Evolutionary conservation across 148 eudicot species (phyloP).

Genomic region (Camellia lanceoleosa): DNA sequence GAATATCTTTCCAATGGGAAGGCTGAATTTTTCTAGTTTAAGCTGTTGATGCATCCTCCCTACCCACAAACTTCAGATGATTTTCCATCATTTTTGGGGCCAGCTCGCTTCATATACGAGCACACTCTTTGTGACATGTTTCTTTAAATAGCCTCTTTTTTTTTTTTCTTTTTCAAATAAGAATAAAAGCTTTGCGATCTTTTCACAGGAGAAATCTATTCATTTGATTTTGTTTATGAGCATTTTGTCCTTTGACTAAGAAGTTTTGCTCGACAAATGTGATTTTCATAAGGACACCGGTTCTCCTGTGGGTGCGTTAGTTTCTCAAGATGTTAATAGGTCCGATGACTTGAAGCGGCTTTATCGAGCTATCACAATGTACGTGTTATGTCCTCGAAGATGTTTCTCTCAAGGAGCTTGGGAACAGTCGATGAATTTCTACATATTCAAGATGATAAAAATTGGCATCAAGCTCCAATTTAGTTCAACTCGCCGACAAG

Average conservation of each 20-base stretch:
- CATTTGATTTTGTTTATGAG: neutral
- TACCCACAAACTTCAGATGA: too few species aligned
- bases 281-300: constrained; percentile 37
- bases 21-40: too few species aligned
- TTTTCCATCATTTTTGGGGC: too few species aligned
- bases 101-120: too few species aligned
- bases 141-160: too few species aligned
- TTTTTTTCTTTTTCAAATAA: too few species aligned
- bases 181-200: neutral
- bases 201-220: neutral
- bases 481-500: constrained; percentile 15
- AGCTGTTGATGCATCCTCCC: too few species aligned
- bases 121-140: too few species aligned
- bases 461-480: constrained; percentile 12
- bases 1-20: too few species aligned
- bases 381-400: constrained; percentile 15
- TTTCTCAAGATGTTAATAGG: constrained; percentile 21
- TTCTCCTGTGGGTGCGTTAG: constrained; percentile 18
- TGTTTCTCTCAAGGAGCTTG: constrained; percentile 39
- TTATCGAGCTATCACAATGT: constrained; percentile 18
- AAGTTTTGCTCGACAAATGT: constrained; percentile 6
- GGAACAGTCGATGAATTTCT: constrained; percentile 26
- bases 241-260: constrained; percentile 1
- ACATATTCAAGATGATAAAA: constrained; percentile 26
- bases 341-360: constrained; percentile 18